These are phyloP conservation scores for Thecaphora thlaspeos DNA, from an alignment of 1,284 basidiomycete genomes.

Conservation along the genomic window DNA sequence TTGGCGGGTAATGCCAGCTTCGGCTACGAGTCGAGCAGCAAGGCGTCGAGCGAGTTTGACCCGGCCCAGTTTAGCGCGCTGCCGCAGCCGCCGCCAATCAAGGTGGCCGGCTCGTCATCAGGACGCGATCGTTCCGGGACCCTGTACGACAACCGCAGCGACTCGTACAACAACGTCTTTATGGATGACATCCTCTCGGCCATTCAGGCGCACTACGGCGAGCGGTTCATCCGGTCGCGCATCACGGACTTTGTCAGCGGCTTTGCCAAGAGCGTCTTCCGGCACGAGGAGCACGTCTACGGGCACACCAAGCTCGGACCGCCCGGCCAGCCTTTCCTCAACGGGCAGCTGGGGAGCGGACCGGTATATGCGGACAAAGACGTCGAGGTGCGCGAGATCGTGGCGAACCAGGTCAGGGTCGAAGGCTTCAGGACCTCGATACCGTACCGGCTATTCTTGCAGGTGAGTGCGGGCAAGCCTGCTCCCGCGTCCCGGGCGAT, in stretches of 20 bases:
- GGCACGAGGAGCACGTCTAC: slow-evolving; percentile 73
- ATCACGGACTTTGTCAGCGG: slow-evolving; percentile 74
- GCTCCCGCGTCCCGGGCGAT: slow-evolving; percentile 7
- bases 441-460: slow-evolving; percentile 66
- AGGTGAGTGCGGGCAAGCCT: slow-evolving; percentile 6
- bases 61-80: slow-evolving; percentile 27
- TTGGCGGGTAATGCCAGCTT: slow-evolving; percentile 3
- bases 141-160: slow-evolving; percentile 46
- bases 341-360: slow-evolving; percentile 67
- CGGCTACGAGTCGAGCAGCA: slow-evolving; percentile 31
- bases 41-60: slow-evolving; percentile 10
- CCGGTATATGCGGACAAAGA: slow-evolving; percentile 69
- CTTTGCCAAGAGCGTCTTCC: slow-evolving; percentile 73
- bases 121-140: slow-evolving; percentile 24
- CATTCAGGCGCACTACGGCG: slow-evolving; percentile 74
- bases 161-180: slow-evolving; percentile 73
- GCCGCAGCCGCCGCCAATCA: slow-evolving; percentile 4
- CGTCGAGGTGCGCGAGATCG: slow-evolving; percentile 66
- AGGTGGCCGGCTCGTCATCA: slow-evolving; percentile 1
- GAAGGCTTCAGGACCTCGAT: slow-evolving; percentile 75
- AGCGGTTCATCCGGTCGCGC: slow-evolving; percentile 72
- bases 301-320: slow-evolving; percentile 70
- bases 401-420: slow-evolving; percentile 70
- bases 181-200: slow-evolving; percentile 83
- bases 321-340: slow-evolving; percentile 60